Evolutionary conservation across 2,329 filamentous ascomycete species (phyloP).

Genomic region (Apiospora koreana): DNA sequence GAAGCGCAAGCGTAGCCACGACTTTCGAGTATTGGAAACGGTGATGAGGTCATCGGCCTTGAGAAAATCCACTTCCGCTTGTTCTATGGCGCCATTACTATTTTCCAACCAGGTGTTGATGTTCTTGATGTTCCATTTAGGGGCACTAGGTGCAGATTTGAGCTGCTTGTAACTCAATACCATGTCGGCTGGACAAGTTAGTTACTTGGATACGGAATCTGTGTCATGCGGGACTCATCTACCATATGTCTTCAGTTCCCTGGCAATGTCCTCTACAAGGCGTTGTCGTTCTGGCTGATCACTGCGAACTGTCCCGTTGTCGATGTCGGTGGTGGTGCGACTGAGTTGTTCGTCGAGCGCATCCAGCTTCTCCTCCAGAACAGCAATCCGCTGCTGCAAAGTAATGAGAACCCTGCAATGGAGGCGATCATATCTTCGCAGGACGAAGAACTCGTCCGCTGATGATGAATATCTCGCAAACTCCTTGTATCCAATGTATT

Average conservation of each 20-base stretch:
- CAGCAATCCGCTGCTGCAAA: not conserved
- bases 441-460: conserved; percentile 1
- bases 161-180: not conserved
- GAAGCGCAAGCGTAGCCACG: not conserved
- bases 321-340: not conserved
- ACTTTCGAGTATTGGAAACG: not conserved
- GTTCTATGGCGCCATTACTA: not conserved
- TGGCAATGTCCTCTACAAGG: not conserved
- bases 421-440: not conserved
- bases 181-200: not conserved
- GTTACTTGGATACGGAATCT: not conserved
- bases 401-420: conserved; percentile 3
- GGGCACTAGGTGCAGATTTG: not conserved
- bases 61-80: not conserved
- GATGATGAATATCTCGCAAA: not conserved
- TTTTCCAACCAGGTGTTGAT: conserved; percentile 5
- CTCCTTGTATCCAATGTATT: not conserved
- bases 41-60: not conserved
- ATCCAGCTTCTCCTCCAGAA: not conserved
- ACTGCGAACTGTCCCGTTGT: not conserved
- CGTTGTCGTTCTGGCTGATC: not conserved
- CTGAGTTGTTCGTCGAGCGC: not conserved
- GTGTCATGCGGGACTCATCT: not conserved
- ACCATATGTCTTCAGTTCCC: not conserved
- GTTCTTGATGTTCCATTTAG: not conserved